Evolutionary conservation across 2,329 filamentous ascomycete genomes (phyloP), one percentile per base, ranked within the genome.

Genomic region (Macroventuria anomochaeta): DNA sequence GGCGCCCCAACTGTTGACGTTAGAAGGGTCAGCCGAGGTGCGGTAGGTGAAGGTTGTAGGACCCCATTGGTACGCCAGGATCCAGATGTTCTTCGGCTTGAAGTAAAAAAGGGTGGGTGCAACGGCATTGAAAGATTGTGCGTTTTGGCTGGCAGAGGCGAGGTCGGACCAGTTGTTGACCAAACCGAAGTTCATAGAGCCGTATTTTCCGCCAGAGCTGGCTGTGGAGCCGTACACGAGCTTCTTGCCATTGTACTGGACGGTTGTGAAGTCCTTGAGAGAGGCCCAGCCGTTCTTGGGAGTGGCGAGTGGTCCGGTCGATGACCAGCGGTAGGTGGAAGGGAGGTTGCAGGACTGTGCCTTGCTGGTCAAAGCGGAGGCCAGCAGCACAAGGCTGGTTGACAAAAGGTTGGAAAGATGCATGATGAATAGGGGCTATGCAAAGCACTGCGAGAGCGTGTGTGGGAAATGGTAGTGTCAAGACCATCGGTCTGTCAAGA

Each of bases 1-100:
- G 0, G 75, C 56, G 1, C 80, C 81, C 85, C 86, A 88, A 32
- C 81, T 77, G 64, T 85, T 85, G 1, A 77, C 69, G 54, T 85
- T 79, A 55, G 80, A 79, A 0, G 85, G 85, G 62, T 88, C 79
- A 42, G 56, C 81, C 0, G 84, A 83, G 2, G 85, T 88, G 42
- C 72, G 72, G 77, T 87, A 88, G 2, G 79, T 79, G 75, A 88
- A 88, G 0, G 84, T 62, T 0, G 79, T 81, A 0, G 81, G 64
- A 1, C 85, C 85, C 84, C 85, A 88, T 69, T 88, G 85, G 64
- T 87, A 82, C n/a, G 84, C 82, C 0, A 88, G 78, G n/a, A 88
- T 74, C 86, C 86, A 88, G 58, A 82, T 71, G 59, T 74, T 77
- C 74, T 86, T 87, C 0, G 85, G 86, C 5, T 67, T 61, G 62